Evolutionary conservation across 2,329 filamentous ascomycete genomes (phyloP).

Genomic region (Penicillium hordei): DNA sequence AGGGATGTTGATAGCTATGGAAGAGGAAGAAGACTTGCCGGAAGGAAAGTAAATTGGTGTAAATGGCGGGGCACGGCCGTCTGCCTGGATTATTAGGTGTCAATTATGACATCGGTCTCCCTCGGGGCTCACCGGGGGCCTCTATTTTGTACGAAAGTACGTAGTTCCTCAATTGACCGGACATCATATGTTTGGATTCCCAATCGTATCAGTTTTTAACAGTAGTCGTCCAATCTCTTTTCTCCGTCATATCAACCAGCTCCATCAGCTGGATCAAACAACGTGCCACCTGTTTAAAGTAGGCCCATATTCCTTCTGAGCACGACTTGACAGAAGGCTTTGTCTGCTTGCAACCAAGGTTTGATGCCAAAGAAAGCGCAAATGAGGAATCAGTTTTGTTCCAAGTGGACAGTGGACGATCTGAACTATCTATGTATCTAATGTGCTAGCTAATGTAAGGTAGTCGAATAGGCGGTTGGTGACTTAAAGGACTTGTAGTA

Average conservation of each 20-base stretch:
- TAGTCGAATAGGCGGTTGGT: too few species aligned
- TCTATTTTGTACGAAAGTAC: neutral
- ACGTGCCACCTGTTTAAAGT: too few species aligned
- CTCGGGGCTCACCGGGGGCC: neutral
- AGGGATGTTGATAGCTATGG: conserved; percentile 7
- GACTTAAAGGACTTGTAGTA: too few species aligned
- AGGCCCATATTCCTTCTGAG: too few species aligned
- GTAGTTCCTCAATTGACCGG: neutral
- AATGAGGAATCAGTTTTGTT: too few species aligned
- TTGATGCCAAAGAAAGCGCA: too few species aligned
- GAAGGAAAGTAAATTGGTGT: conserved; percentile 10
- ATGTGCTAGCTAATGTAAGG: too few species aligned
- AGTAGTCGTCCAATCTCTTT: neutral
- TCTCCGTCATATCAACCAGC: neutral
- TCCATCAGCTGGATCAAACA: neutral
- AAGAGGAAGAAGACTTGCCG: conserved; percentile 11
- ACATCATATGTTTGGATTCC: neutral
- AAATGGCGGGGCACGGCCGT: conserved; percentile 23
- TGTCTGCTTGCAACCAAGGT: too few species aligned
- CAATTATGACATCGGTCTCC: conserved; percentile 7
- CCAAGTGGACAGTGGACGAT: too few species aligned
- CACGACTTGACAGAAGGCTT: too few species aligned
- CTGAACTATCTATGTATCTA: too few species aligned
- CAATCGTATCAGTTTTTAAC: neutral
- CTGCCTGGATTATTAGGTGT: conserved; percentile 5